Base-by-base conservation (phyloP, 2,329 filamentous ascomycete species). In the Pestalotiopsis sp. region DNA sequence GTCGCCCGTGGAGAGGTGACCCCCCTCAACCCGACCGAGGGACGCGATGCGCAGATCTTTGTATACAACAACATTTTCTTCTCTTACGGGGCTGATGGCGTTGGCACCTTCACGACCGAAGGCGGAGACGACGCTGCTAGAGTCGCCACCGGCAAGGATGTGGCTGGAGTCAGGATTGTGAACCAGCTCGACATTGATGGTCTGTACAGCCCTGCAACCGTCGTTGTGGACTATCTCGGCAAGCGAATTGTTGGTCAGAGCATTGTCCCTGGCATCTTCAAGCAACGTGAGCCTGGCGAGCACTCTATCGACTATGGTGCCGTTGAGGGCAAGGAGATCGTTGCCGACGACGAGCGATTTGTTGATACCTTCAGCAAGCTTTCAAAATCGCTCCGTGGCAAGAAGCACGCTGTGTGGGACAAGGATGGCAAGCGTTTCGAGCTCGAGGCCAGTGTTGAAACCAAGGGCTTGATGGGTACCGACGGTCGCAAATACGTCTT, bases 11-110 rank as follows among this genome's bases (percentile, higher is more conserved):
- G 96, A 66, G 96, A 99, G 79, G 92, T 99, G 71, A 91, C 94
- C 22, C 94, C 96, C 6, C 83, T 99, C 66, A 99, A 99, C 82
- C 97, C 96, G 6, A 98, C 95, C 0, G 96, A 99, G 81, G 90
- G 87, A 71, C 89, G 87, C 72, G 95, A 99, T 78, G 96, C 96
- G 3, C 96, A 99, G 79, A 99, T 99, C 72, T 99, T 97, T 76
- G 95, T 99, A 26, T 98, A 98, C 85, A 98, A 98, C 85, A 99
- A 99, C 81, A 94, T 99, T 73, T 99, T 99, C 84, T 99, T 97
- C 84, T 98, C 96, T 0, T 98, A 98, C 74, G 96, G 96, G 70
- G 95, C 96, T 58, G 96, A 99, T 78, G 97, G 96, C 65, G 96
- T 98, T 59, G 95, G 96, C 57, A 99, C 96, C 17, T 99, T 99